phyloP scores from a whole-genome alignment of 2,329 filamentous ascomycete species.

The Fusarium xylarioides region DNA sequence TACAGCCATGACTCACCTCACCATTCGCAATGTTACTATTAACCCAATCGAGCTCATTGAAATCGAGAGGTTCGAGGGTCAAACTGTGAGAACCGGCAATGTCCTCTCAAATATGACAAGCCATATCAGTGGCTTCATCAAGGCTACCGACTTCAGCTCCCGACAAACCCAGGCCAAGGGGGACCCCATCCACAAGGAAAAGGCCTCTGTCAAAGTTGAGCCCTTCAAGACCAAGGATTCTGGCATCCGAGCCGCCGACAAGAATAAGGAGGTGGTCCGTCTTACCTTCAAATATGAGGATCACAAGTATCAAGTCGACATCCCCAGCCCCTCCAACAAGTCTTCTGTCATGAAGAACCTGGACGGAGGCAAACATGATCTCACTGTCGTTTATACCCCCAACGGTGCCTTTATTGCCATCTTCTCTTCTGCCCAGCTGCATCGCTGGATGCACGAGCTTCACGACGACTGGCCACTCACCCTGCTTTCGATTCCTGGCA shows the following conservation, averaged over 20 bases:
- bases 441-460: slow-evolving; percentile 84
- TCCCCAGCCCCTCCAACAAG: slow-evolving; percentile 68
- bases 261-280: slow-evolving; percentile 73
- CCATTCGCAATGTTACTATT: slow-evolving; percentile 83
- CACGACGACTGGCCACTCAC: slow-evolving; percentile 77
- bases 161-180: slow-evolving; percentile 57
- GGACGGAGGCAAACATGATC: slow-evolving; percentile 59
- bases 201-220: slow-evolving; percentile 69
- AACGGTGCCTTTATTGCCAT: slow-evolving; percentile 67
- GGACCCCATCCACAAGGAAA: slow-evolving; percentile 67
- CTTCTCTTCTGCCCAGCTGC: slow-evolving; percentile 74
- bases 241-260: slow-evolving; percentile 67
- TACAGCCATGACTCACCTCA: slow-evolving; percentile 63
- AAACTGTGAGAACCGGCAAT: slow-evolving; percentile 53
- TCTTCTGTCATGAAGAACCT: slow-evolving; percentile 70
- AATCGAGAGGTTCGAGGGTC: slow-evolving; percentile 76
- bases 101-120: slow-evolving; percentile 57
- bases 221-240: slow-evolving; percentile 71
- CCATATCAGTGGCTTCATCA: slow-evolving; percentile 55
- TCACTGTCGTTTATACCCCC: slow-evolving; percentile 74
- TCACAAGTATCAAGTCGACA: slow-evolving; percentile 73
- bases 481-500: slow-evolving; percentile 88
- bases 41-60: slow-evolving; percentile 76
- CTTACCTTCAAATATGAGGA: slow-evolving; percentile 74
- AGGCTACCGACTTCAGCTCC: slow-evolving; percentile 49